A percentile compares a stretch with the other conserved stretches of the same genome.
Conservation (phyloP, 2,329 filamentous ascomycete species). For the Pseudocercospora cruenta region DNA sequence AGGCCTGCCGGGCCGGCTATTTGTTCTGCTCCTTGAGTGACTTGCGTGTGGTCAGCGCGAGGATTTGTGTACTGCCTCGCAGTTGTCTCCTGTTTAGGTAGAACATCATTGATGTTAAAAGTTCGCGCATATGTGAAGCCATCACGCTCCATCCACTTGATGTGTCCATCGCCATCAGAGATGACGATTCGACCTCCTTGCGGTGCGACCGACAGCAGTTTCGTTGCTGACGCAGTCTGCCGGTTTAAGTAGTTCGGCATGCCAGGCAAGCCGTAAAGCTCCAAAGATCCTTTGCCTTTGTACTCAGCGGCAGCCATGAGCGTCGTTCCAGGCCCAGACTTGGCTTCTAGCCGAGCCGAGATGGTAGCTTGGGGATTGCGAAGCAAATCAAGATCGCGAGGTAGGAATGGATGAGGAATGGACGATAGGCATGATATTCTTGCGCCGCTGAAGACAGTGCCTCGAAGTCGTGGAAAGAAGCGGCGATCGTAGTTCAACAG, state of each 20-base stretch:
- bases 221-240: slow-evolving; percentile 78
- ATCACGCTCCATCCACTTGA: slow-evolving; percentile 92
- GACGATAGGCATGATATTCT: slow-evolving; percentile 73
- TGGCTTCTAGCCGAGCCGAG: slow-evolving; percentile 59
- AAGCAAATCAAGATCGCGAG: slow-evolving; percentile 63
- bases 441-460: slow-evolving; percentile 82
- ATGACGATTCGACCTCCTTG: slow-evolving; percentile 83
- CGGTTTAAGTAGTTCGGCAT: slow-evolving; percentile 68
- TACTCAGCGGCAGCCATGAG: slow-evolving; percentile 86
- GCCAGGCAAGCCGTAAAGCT: slow-evolving; percentile 70
- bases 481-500: slow-evolving; percentile 88
- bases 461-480: slow-evolving; percentile 76
- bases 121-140: slow-evolving; percentile 61
- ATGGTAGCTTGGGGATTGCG: slow-evolving; percentile 53
- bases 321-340: slow-evolving; percentile 61
- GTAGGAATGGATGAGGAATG: slow-evolving; percentile 69
- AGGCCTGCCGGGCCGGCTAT: slow-evolving; percentile 30
- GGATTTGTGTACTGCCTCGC: not conserved
- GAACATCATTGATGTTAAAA: slow-evolving; percentile 59
- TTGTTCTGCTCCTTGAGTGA: slow-evolving; percentile 11
- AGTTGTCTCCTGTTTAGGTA: slow-evolving; percentile 1
- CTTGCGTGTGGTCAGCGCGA: not conserved
- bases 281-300: slow-evolving; percentile 85
- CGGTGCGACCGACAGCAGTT: slow-evolving; percentile 76
- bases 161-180: slow-evolving; percentile 78